These are phyloP conservation scores for Ichthyophthirius multifiliis DNA, from an alignment of 169 alveolate genomes.

Conservation along the genomic window DNA sequence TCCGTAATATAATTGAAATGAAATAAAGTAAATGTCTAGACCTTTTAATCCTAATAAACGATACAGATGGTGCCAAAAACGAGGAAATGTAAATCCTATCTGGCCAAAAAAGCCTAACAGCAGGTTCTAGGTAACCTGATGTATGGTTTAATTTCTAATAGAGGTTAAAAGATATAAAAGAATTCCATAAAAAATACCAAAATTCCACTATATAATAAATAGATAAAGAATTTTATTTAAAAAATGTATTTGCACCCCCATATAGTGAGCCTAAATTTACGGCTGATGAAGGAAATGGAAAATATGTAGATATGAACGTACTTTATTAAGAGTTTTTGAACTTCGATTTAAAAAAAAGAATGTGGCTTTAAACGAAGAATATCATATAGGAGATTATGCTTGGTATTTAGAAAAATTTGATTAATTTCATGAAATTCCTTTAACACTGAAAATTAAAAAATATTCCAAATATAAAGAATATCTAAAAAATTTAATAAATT, in stretches of 20 bases:
- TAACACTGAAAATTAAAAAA: conserved; percentile 55
- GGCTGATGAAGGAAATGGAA: conserved; percentile 81
- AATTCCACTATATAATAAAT: conserved; percentile 37
- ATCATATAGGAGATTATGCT: conserved; percentile 72
- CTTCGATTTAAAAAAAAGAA: conserved; percentile 37
- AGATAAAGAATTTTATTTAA: conserved; percentile 59
- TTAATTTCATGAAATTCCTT: conserved; percentile 70
- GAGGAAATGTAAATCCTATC: conserved; percentile 69
- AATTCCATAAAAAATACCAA: conserved; percentile 56
- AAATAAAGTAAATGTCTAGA: conserved; percentile 67
- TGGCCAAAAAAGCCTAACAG: conserved; percentile 61
- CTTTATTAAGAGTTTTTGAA: conserved; percentile 63
- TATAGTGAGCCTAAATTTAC: conserved; percentile 67
- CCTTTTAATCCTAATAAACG: conserved; percentile 64
- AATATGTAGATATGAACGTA: conserved; percentile 74
- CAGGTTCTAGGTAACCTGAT: conserved; percentile 58
- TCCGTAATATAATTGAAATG: conserved; percentile 58
- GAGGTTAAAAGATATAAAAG: conserved; percentile 70
- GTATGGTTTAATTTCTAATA: conserved; percentile 84
- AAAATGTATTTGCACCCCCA: conserved; percentile 60
- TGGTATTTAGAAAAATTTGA: conserved; percentile 77
- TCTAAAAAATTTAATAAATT: conserved; percentile 53
- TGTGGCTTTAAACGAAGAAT: not conserved
- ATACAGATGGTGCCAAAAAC: conserved; percentile 60
- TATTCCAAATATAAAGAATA: conserved; percentile 61